Conservation (phyloP, 257 asterid genomes). For the Thymus mandschuricus region DNA sequence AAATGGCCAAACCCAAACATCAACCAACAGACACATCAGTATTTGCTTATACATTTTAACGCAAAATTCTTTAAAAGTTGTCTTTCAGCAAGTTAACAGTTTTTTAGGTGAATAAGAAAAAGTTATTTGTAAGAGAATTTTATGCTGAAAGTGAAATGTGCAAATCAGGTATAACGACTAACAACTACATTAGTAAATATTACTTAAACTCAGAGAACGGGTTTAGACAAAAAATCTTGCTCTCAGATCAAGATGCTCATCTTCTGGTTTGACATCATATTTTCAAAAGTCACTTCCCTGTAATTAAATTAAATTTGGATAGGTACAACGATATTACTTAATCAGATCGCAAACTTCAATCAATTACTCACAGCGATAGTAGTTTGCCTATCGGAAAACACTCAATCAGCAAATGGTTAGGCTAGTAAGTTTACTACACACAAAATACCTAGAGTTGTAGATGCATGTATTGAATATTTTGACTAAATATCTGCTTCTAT, state of each 20-base stretch:
- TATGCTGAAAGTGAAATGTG: slow-evolving; percentile 13
- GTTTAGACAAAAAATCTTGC: not conserved
- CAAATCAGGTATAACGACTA: not conserved
- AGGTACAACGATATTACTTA: not conserved
- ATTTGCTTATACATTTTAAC: not conserved
- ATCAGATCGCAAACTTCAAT: too few species aligned
- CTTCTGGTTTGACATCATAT: not conserved
- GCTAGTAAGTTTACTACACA: not conserved
- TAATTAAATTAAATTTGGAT: not conserved
- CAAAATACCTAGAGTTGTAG: not conserved
- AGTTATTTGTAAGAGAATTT: not conserved
- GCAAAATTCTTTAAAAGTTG: slow-evolving; percentile 18
- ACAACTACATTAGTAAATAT: not conserved
- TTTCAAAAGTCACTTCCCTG: not conserved
- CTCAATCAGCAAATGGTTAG: not conserved
- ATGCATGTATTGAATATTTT: not conserved
- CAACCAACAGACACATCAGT: not conserved
- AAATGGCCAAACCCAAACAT: slow-evolving; percentile 4
- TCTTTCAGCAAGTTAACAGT: not conserved
- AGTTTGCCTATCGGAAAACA: too few species aligned
- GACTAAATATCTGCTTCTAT: not conserved
- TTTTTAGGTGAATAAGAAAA: too few species aligned
- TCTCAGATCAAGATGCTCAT: not conserved
- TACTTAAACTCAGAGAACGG: not conserved
- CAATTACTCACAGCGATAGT: too few species aligned